phyloP scores from a whole-genome alignment of 495 filamentous ascomycete genomes.

The Hypoxylon perforatum region DNA sequence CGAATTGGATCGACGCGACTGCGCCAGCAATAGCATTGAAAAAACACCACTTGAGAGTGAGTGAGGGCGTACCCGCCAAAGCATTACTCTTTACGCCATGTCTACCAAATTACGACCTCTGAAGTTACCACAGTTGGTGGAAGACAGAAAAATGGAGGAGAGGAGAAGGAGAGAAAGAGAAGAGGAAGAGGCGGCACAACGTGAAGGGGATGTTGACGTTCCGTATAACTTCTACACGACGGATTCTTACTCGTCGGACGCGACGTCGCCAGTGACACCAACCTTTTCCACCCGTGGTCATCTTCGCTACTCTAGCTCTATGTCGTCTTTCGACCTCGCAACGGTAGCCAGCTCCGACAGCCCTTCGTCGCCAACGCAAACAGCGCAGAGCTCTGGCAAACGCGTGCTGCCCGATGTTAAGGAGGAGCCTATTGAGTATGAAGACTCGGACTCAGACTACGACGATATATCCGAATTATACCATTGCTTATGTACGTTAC shows the following conservation, averaged over 20 bases:
- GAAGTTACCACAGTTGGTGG: conserved; percentile 62
- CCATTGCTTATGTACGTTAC: conserved; percentile 64
- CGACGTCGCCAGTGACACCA: conserved; percentile 68
- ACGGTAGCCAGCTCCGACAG: conserved; percentile 52
- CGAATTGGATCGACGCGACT: conserved; percentile 21
- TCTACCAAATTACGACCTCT: conserved; percentile 63
- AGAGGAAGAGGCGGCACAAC: conserved; percentile 39
- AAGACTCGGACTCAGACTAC: conserved; percentile 64
- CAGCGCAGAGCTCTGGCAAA: conserved; percentile 54
- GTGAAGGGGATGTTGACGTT: conserved; percentile 31
- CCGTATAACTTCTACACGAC: conserved; percentile 48
- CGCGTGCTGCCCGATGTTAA: conserved; percentile 64
- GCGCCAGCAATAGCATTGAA: conserved; percentile 4
- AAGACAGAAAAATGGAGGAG: conserved; percentile 63
- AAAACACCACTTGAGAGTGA: conserved; percentile 6
- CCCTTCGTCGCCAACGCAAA: conserved; percentile 58
- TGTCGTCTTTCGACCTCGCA: conserved; percentile 60
- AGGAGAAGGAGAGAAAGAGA: conserved; percentile 59
- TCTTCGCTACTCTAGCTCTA: conserved; percentile 64
- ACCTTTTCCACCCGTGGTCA: conserved; percentile 69
- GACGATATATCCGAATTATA: conserved; percentile 55
- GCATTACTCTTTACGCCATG: conserved; percentile 49
- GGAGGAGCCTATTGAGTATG: conserved; percentile 64
- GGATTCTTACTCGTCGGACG: conserved; percentile 67
- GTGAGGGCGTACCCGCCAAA: conserved; percentile 21